A percentile compares a stretch with the other conserved stretches of the same genome.
These are phyloP conservation scores for Podospora anserina DNA, from an alignment of 495 filamentous ascomycete genomes.

Conservation along the genomic window DNA sequence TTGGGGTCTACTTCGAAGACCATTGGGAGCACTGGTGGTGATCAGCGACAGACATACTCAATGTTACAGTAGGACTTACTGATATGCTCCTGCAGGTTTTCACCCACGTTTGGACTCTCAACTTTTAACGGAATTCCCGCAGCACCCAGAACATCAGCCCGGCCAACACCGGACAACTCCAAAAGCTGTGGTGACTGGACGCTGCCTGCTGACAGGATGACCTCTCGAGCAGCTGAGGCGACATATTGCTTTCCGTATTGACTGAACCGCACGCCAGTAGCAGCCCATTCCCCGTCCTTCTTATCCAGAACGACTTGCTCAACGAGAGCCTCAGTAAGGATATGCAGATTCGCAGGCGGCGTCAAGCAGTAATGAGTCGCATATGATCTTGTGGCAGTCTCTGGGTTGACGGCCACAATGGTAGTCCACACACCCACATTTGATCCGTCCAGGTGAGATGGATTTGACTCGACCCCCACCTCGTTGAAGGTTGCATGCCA, in stretches of 20 bases:
- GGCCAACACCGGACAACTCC: slow-evolving; percentile 57
- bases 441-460: slow-evolving; percentile 38
- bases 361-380: slow-evolving; percentile 40
- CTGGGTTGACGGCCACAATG: slow-evolving; percentile 38
- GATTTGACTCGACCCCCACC: slow-evolving; percentile 41
- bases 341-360: slow-evolving; percentile 39
- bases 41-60: neutral
- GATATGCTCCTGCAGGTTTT: slow-evolving; percentile 57
- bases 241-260: slow-evolving; percentile 31
- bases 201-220: slow-evolving; percentile 53
- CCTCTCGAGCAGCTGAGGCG: slow-evolving; percentile 40
- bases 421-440: slow-evolving; percentile 49
- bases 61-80: slow-evolving; percentile 28
- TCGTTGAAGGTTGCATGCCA: slow-evolving; percentile 49
- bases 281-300: slow-evolving; percentile 31
- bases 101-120: slow-evolving; percentile 49
- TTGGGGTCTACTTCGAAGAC: slow-evolving; percentile 49
- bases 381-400: slow-evolving; percentile 44
- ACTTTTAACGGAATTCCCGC: slow-evolving; percentile 45
- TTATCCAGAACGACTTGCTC: slow-evolving; percentile 35
- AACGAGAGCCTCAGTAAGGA: slow-evolving; percentile 42
- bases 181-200: slow-evolving; percentile 55
- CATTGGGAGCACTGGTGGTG: slow-evolving; percentile 8
- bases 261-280: slow-evolving; percentile 44
- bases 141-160: slow-evolving; percentile 34